Conservation (phyloP, 768 basidiomycete species). For the Kwoniella sp. region DNA sequence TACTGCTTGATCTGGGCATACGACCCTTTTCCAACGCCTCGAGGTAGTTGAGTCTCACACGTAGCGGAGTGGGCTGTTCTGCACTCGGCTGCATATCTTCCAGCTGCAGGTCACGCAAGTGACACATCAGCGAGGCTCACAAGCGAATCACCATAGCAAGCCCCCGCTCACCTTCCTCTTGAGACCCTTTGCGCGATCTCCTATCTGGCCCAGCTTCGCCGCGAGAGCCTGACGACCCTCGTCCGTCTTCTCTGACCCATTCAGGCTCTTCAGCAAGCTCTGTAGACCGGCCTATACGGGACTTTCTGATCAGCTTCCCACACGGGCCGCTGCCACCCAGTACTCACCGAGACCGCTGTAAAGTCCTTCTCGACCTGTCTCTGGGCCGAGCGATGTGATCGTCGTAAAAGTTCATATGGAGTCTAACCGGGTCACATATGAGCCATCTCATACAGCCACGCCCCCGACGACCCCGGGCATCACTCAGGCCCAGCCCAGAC, state of each 20-base stretch:
- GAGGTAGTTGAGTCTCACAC: constrained; percentile 27
- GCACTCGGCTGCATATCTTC: constrained; percentile 37
- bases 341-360: constrained; percentile 40
- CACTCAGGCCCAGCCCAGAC: background rate
- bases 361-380: constrained; percentile 50
- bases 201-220: constrained; percentile 29
- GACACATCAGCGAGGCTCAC: background rate
- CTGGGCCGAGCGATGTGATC: constrained; percentile 47
- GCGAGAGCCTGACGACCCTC: constrained; percentile 11
- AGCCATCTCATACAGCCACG: background rate
- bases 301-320: background rate
- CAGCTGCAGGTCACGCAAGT: constrained; percentile 32
- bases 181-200: constrained; percentile 56
- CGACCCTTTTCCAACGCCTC: background rate
- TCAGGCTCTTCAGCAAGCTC: constrained; percentile 16
- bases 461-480: background rate
- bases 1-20: background rate
- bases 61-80: constrained; percentile 22
- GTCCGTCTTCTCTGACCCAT: constrained; percentile 9
- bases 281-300: constrained; percentile 15
- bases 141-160: constrained; percentile 1
- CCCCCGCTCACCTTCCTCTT: constrained; percentile 71
- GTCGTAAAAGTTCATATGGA: constrained; percentile 44
- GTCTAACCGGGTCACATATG: constrained; percentile 23
- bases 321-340: background rate